These are phyloP conservation scores for Vigna mungo DNA, from an alignment of 306 rosid species.

Conservation along the genomic window DNA sequence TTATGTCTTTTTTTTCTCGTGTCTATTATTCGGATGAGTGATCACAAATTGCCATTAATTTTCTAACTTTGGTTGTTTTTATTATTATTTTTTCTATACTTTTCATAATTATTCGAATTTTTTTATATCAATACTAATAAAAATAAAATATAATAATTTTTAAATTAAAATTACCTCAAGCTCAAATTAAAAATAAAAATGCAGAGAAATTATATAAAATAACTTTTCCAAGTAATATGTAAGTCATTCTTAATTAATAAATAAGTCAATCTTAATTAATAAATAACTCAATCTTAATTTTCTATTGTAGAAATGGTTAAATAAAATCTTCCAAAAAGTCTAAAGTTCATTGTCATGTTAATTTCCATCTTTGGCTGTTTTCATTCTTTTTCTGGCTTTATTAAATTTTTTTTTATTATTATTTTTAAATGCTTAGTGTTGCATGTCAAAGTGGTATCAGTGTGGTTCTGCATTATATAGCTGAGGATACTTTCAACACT, in stretches of 20 bases:
- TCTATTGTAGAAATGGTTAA: too few species aligned
- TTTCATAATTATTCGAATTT: background rate
- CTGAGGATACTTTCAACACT: slow-evolving; percentile 2
- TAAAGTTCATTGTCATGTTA: background rate
- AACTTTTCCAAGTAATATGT: too few species aligned
- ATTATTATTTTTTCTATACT: background rate
- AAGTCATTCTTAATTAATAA: too few species aligned
- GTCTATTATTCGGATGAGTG: background rate
- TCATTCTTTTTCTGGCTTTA: background rate
- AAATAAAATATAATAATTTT: too few species aligned
- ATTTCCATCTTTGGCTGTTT: background rate
- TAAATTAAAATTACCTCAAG: too few species aligned
- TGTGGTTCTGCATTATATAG: background rate
- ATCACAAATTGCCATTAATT: background rate
- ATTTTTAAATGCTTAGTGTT: background rate
- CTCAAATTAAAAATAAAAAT: too few species aligned
- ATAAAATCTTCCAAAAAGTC: too few species aligned
- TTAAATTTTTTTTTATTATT: background rate
- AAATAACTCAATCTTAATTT: too few species aligned
- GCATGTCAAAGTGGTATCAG: background rate
- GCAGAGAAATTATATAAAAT: too few species aligned
- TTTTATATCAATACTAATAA: too few species aligned
- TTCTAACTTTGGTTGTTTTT: background rate
- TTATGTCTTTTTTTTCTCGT: background rate
- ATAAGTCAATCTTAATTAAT: too few species aligned